phyloP scores from a whole-genome alignment of 1,284 basidiomycete genomes.

The Ceratobasidium sp. region DNA sequence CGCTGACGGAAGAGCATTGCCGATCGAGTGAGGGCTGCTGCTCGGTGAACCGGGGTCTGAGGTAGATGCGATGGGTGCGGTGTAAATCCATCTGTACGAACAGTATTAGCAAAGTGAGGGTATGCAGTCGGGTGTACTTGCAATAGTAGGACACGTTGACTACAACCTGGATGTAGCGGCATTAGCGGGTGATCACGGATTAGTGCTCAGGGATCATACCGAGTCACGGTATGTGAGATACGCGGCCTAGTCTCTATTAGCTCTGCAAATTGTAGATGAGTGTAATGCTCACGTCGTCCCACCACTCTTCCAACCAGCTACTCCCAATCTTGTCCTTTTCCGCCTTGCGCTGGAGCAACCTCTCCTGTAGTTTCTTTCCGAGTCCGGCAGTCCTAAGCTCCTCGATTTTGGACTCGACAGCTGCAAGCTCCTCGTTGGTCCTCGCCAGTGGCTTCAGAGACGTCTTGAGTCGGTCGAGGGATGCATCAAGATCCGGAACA shows the following conservation, averaged over 20 bases:
- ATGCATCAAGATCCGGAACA: conserved; percentile 64
- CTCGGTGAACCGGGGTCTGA: conserved; percentile 67
- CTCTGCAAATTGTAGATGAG: not conserved
- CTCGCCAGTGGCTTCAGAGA: conserved; percentile 70
- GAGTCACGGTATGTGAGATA: conserved; percentile 79
- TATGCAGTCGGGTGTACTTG: conserved; percentile 48
- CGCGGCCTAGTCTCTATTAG: conserved; percentile 45
- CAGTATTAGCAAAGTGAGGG: conserved; percentile 1
- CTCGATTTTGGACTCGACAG: conserved; percentile 65
- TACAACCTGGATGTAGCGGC: conserved; percentile 62
- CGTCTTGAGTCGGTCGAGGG: conserved; percentile 64
- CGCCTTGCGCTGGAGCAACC: conserved; percentile 56
- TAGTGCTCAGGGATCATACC: conserved; percentile 49
- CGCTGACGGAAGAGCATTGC: conserved; percentile 75
- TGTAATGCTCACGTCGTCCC: conserved; percentile 62
- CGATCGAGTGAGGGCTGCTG: conserved; percentile 73
- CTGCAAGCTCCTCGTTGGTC: conserved; percentile 61
- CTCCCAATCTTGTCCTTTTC: conserved; percentile 53
- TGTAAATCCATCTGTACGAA: conserved; percentile 71
- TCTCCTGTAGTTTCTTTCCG: conserved; percentile 63
- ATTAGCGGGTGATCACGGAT: not conserved
- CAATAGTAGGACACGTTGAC: conserved; percentile 86
- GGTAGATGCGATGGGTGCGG: conserved; percentile 65
- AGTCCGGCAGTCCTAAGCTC: conserved; percentile 57
- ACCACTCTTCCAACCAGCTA: conserved; percentile 85